A percentile compares a stretch with the other conserved stretches of the same genome.
Conservation (phyloP, 768 basidiomycete genomes). For the Mycena rosella region DNA sequence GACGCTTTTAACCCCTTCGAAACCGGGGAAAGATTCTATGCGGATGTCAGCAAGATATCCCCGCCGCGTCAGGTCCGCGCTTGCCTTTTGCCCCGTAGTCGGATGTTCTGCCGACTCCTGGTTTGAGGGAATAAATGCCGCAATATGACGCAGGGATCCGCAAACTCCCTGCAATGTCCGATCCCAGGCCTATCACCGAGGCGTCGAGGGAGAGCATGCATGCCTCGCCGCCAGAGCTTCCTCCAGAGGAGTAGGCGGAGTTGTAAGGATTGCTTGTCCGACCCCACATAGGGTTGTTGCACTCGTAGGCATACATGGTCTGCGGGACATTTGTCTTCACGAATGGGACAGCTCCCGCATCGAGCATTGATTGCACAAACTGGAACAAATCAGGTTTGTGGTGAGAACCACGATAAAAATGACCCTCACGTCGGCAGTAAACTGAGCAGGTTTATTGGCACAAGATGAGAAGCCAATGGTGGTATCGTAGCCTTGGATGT, state of each 20-base stretch:
- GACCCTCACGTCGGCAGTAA: constrained; percentile 59
- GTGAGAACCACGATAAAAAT: neutral
- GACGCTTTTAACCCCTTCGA: constrained; percentile 26
- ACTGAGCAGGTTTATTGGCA: constrained; percentile 57
- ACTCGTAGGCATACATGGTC: constrained; percentile 68
- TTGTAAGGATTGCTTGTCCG: constrained; percentile 66
- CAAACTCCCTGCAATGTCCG: constrained; percentile 79
- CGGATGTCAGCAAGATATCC: neutral
- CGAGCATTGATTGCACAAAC: constrained; percentile 42
- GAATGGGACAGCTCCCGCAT: constrained; percentile 73
- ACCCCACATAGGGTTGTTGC: constrained; percentile 70
- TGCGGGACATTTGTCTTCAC: constrained; percentile 83
- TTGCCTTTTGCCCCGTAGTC: constrained; percentile 58
- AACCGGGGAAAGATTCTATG: constrained; percentile 26
- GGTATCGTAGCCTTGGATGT: constrained; percentile 64
- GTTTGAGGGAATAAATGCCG: constrained; percentile 70
- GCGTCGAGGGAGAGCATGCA: constrained; percentile 74
- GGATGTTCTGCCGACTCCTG: constrained; percentile 62
- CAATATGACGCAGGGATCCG: constrained; percentile 76
- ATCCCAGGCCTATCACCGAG: constrained; percentile 72
- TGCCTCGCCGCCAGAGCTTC: constrained; percentile 73
- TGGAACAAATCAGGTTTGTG: neutral
- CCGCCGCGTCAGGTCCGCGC: too few relatives aligned
- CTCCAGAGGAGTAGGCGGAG: constrained; percentile 55
- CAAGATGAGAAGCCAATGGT: constrained; percentile 67